Percentiles rank a stretch among this genome's conserved stretches.
phyloP scores from a whole-genome alignment of 1,284 basidiomycete species.

The Sanghuangporus sanghuang region DNA sequence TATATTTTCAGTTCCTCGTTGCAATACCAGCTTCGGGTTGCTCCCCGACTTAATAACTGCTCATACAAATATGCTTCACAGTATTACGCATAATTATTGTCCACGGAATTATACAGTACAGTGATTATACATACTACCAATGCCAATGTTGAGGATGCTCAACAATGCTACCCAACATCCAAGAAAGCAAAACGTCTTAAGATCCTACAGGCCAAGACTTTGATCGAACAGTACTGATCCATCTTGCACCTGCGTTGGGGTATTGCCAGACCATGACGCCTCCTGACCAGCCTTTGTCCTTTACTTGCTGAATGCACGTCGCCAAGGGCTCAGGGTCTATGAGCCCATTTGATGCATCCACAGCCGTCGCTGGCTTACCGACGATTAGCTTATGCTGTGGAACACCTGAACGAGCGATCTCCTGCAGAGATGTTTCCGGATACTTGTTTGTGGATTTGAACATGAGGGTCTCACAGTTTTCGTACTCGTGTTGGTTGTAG shows the following conservation, averaged over 20 bases:
- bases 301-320: conserved; percentile 20
- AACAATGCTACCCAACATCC: too few relatives aligned
- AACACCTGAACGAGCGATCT: conserved; percentile 23
- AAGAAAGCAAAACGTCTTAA: not conserved
- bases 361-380: conserved; percentile 22
- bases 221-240: conserved; percentile 15
- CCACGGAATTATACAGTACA: not conserved
- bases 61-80: too few relatives aligned
- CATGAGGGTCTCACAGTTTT: conserved; percentile 20
- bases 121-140: not conserved
- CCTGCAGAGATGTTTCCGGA: conserved; percentile 22
- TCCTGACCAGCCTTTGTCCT: conserved; percentile 21
- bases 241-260: conserved; percentile 10
- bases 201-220: conserved; percentile 4
- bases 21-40: too few relatives aligned
- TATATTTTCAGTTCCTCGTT: too few relatives aligned
- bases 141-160: not conserved
- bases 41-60: too few relatives aligned
- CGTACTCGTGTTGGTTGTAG: conserved; percentile 20
- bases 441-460: conserved; percentile 16
- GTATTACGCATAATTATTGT: too few relatives aligned
- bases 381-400: conserved; percentile 22
- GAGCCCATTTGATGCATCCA: conserved; percentile 22
- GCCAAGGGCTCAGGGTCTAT: conserved; percentile 21
- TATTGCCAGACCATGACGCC: conserved; percentile 23